Evolutionary conservation across 345 rosid species (phyloP).

Genomic region (Hibiscus tridactylites): DNA sequence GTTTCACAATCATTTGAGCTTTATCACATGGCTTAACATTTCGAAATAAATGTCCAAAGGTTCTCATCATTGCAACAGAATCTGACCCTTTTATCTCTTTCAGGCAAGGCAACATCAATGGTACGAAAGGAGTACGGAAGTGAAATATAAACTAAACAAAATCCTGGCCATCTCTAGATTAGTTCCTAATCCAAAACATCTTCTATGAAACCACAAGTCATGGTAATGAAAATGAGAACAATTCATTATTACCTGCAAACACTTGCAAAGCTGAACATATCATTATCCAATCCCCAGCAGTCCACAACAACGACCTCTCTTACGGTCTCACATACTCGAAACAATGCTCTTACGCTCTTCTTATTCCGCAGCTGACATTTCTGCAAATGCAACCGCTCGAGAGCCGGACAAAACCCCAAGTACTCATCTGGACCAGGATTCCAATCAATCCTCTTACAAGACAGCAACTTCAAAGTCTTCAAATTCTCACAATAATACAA

Average conservation of each 20-base stretch:
- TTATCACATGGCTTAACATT: not conserved
- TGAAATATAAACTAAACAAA: not conserved
- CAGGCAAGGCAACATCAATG: not conserved
- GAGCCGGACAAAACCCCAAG: slow-evolving; percentile 65
- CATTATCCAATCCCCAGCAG: slow-evolving; percentile 92
- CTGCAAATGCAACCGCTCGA: slow-evolving; percentile 72
- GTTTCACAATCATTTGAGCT: not conserved
- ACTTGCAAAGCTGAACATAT: slow-evolving; percentile 44
- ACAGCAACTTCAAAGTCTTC: slow-evolving; percentile 67
- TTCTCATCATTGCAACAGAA: not conserved
- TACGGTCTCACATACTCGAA: slow-evolving; percentile 58
- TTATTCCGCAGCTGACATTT: slow-evolving; percentile 72
- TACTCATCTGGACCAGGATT: slow-evolving; percentile 62
- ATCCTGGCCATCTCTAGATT: not conserved
- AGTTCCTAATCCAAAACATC: not conserved
- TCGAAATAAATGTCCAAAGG: not conserved
- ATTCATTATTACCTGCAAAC: slow-evolving; percentile 50
- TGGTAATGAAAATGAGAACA: too few species aligned
- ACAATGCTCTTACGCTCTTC: slow-evolving; percentile 49
- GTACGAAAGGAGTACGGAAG: not conserved
- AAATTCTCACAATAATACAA: slow-evolving; percentile 76
- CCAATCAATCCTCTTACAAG: slow-evolving; percentile 66
- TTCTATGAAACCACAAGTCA: not conserved
- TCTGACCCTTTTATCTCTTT: not conserved
- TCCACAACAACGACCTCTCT: slow-evolving; percentile 69